Conservation (phyloP, 208 protist species). For the Phytomonas serpens region DNA sequence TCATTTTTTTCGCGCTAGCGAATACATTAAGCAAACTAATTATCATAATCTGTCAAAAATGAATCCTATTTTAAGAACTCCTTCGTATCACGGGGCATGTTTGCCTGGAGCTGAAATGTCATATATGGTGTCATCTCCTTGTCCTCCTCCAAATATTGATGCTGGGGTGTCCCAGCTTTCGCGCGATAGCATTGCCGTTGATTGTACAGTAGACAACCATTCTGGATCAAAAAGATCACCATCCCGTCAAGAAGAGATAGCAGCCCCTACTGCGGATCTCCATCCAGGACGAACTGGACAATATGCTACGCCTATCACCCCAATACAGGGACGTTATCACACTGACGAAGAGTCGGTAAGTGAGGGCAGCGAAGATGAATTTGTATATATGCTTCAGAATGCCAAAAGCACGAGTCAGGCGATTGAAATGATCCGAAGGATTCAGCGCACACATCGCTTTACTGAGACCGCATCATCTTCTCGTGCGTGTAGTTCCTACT, state of each 20-base stretch:
- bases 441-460: constrained; percentile 13
- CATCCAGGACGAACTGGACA: not conserved
- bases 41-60: not conserved
- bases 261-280: not conserved
- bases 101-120: not conserved
- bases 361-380: constrained; percentile 20
- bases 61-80: not conserved
- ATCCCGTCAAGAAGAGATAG: not conserved
- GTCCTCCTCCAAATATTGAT: not conserved
- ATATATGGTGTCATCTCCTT: not conserved
- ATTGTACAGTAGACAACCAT: not conserved
- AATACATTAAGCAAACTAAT: not conserved
- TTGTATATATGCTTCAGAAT: constrained; percentile 25
- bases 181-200: not conserved
- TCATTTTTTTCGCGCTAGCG: not conserved
- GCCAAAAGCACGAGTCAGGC: constrained; percentile 33
- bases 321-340: not conserved
- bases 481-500: not conserved
- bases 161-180: not conserved
- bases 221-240: not conserved
- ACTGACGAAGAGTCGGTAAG: not conserved
- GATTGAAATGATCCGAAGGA: constrained; percentile 23
- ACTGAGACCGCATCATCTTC: not conserved
- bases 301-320: not conserved
- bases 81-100: not conserved